Percentiles rank a stretch among this genome's conserved stretches.
phyloP scores from a whole-genome alignment of 2,329 filamentous ascomycete species.

The Harringtonia aguacate region DNA sequence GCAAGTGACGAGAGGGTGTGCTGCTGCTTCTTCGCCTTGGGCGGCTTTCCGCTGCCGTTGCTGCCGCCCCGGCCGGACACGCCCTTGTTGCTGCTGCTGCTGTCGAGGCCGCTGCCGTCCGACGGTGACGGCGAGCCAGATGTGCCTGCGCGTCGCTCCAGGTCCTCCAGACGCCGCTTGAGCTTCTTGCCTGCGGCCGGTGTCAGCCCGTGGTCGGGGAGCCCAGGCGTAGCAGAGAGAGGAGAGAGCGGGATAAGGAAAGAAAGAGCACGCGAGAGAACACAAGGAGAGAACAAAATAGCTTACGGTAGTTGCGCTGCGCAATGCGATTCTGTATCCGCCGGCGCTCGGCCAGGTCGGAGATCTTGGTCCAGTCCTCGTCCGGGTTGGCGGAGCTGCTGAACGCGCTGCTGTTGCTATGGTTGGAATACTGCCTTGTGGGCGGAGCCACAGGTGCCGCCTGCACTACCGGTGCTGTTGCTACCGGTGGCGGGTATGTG shows the following conservation, averaged over 20 bases:
- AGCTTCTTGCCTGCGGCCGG: conserved; percentile 75
- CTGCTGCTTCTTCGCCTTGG: conserved; percentile 30
- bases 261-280: background rate
- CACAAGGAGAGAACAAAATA: background rate
- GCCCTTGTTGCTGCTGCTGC: conserved; percentile 20
- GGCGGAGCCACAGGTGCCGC: conserved; percentile 20
- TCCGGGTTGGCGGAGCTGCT: conserved; percentile 89
- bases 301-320: conserved; percentile 89
- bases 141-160: conserved; percentile 63
- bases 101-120: conserved; percentile 10
- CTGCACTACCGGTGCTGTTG: conserved; percentile 13
- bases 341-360: conserved; percentile 85
- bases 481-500: conserved; percentile 23
- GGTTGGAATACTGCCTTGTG: conserved; percentile 57
- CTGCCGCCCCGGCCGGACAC: conserved; percentile 1
- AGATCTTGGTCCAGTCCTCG: conserved; percentile 99
- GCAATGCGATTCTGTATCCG: conserved; percentile 97
- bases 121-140: conserved; percentile 16
- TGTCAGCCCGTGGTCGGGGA: conserved; percentile 5
- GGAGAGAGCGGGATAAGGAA: background rate
- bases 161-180: conserved; percentile 77
- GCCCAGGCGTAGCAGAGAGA: background rate
- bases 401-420: conserved; percentile 87
- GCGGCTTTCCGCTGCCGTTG: conserved; percentile 12
- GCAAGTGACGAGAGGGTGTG: conserved; percentile 13